phyloP scores from a whole-genome alignment of 306 rosid genomes.

The Canavalia ensiformis region DNA sequence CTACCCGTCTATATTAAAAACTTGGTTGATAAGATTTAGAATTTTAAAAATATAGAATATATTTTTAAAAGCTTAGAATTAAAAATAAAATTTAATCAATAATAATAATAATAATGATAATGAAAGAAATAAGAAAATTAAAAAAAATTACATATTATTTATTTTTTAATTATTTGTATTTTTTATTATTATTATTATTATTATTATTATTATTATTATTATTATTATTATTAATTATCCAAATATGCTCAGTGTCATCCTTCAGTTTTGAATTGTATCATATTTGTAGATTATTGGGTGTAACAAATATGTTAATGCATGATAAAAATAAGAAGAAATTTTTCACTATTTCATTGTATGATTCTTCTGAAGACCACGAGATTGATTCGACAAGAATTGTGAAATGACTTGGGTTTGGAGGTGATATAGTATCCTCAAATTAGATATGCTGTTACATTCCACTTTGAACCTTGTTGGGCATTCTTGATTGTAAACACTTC shows the following conservation, averaged over 20 bases:
- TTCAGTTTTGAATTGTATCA: slow-evolving; percentile 79
- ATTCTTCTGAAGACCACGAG: slow-evolving; percentile 71
- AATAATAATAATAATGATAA: no score
- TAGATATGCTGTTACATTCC: slow-evolving; percentile 78
- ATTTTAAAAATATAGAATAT: no score
- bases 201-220: no score
- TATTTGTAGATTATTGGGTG: slow-evolving; percentile 87
- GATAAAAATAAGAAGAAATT: slow-evolving; percentile 75
- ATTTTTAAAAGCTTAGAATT: no score
- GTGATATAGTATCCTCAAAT: slow-evolving; percentile 78
- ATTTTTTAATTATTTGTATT: no score
- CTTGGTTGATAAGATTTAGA: no score
- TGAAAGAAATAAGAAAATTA: no score
- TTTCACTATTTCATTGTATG: slow-evolving; percentile 72
- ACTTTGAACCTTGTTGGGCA: slow-evolving; percentile 72
- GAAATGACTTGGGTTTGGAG: slow-evolving; percentile 82
- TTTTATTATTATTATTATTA: no score
- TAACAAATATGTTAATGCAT: slow-evolving; percentile 79
- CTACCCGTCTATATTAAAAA: no score
- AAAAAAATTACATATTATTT: no score
- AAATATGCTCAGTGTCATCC: slow-evolving; percentile 39
- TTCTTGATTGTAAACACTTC: slow-evolving; percentile 85
- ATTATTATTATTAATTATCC: no score
- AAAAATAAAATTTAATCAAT: no score
- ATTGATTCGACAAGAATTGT: slow-evolving; percentile 84